These are phyloP conservation scores for Tricholoma matsutake DNA, from an alignment of 768 basidiomycete species.

Conservation along the genomic window DNA sequence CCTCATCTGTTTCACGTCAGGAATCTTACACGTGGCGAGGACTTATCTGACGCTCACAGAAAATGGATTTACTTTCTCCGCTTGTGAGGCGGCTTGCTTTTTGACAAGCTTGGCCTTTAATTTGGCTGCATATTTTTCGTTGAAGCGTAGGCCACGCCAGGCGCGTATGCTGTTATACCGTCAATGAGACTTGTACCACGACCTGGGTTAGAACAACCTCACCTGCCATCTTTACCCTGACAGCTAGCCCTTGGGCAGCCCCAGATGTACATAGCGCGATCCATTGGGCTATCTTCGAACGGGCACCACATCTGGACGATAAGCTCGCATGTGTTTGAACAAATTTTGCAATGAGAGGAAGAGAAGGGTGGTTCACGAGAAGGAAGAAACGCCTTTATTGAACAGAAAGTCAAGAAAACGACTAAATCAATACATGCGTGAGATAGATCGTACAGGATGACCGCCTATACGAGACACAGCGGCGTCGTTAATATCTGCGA, in stretches of 20 bases:
- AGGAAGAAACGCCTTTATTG: slow-evolving; percentile 68
- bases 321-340: slow-evolving; percentile 73
- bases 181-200: slow-evolving; percentile 10
- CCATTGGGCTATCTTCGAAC: slow-evolving; percentile 79
- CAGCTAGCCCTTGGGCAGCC: slow-evolving; percentile 70
- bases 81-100: slow-evolving; percentile 36
- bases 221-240: slow-evolving; percentile 79
- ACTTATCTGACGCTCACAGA: slow-evolving; percentile 40
- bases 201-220: slow-evolving; percentile 26
- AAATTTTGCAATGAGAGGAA: slow-evolving; percentile 69
- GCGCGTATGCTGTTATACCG: slow-evolving; percentile 61
- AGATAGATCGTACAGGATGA: slow-evolving; percentile 73
- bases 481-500: slow-evolving; percentile 64
- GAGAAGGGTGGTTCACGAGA: slow-evolving; percentile 57
- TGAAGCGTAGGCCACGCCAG: slow-evolving; percentile 73
- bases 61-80: slow-evolving; percentile 61
- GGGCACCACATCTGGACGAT: slow-evolving; percentile 90
- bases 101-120: slow-evolving; percentile 53
- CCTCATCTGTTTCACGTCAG: slow-evolving; percentile 25
- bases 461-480: slow-evolving; percentile 90
- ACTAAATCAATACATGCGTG: slow-evolving; percentile 45
- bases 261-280: slow-evolving; percentile 84
- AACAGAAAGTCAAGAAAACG: slow-evolving; percentile 43
- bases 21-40: slow-evolving; percentile 2
- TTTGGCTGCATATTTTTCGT: slow-evolving; percentile 72